Percentiles rank a stretch among this genome's conserved stretches.
Evolutionary conservation across 139 green algal species (phyloP).

Genomic region (Mychonastes homosphaera): DNA sequence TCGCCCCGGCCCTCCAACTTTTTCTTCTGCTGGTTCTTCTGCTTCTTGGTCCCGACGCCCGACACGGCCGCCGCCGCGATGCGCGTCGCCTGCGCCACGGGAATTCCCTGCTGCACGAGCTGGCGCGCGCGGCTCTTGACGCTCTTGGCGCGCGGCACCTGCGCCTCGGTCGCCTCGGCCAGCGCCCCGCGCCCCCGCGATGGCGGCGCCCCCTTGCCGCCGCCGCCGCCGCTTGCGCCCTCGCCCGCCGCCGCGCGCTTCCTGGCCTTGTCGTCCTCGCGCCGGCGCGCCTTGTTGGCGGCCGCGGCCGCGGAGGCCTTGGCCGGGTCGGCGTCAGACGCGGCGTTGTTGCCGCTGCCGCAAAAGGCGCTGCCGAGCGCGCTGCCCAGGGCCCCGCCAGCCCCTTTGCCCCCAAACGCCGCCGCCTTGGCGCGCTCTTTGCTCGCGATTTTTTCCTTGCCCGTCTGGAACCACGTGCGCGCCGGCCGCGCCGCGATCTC

Average conservation of each 20-base stretch:
- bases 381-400: not conserved
- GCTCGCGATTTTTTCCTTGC: constrained; percentile 43
- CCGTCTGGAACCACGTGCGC: constrained; percentile 88
- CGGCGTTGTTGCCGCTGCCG: not conserved
- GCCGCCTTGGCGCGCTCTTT: constrained; percentile 26
- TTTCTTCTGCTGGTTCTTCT: constrained; percentile 23
- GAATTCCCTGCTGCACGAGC: constrained; percentile 51
- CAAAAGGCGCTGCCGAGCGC: not conserved
- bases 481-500: constrained; percentile 82
- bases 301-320: not conserved
- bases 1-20: constrained; percentile 2
- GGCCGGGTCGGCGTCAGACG: not conserved
- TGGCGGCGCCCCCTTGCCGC: not conserved
- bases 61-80: constrained; percentile 40
- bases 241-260: constrained; percentile 1
- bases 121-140: constrained; percentile 52
- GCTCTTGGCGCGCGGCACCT: constrained; percentile 25
- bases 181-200: not conserved
- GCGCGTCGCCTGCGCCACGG: constrained; percentile 37
- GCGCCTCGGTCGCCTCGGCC: constrained; percentile 31
- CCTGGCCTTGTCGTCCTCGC: constrained; percentile 15
- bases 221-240: not conserved
- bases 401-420: constrained; percentile 7
- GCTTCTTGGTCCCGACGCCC: constrained; percentile 22
- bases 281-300: constrained; percentile 19